Conservation (phyloP, 257 asterid species). For the Avicennia marina region DNA sequence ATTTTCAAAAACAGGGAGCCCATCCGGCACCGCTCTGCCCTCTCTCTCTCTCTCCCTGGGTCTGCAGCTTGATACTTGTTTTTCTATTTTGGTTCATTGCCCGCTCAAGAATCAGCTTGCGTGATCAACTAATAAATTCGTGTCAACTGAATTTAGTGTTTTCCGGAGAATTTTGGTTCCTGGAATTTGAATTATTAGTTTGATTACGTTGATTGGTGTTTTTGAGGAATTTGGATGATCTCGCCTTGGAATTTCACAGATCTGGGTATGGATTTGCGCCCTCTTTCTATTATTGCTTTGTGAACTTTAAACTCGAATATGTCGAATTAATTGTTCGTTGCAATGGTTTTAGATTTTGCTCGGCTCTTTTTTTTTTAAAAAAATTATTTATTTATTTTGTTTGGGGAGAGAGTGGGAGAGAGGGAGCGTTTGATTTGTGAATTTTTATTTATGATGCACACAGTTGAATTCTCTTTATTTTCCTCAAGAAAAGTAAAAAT, state of each 20-base stretch:
- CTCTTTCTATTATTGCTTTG: not conserved
- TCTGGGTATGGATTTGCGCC: constrained; percentile 36
- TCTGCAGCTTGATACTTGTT: too few relatives aligned
- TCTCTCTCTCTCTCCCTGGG: too few relatives aligned
- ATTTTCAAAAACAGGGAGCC: too few relatives aligned
- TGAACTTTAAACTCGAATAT: not conserved
- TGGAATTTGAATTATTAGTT: not conserved
- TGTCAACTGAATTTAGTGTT: constrained; percentile 1
- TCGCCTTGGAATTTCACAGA: constrained; percentile 24
- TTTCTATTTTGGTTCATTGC: too few relatives aligned
- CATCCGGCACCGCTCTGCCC: too few relatives aligned
- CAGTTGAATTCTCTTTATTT: constrained; percentile 11
- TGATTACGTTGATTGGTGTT: constrained; percentile 11
- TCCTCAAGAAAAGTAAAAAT: not conserved
- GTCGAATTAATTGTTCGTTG: not conserved
- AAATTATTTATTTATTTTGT: not conserved
- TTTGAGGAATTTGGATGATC: constrained; percentile 24
- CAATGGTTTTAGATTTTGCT: constrained; percentile 15
- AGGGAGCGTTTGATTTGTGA: constrained; percentile 14
- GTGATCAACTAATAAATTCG: not conserved
- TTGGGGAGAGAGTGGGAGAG: not conserved
- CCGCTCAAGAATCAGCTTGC: too few relatives aligned
- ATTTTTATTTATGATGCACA: not conserved
- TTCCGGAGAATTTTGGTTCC: constrained; percentile 6
- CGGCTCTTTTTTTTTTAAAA: constrained; percentile 10